Evolutionary conservation across 441 rosid genomes (phyloP), one percentile per base, ranked within the genome.

Genomic region (Gossypium schwendimanii): DNA sequence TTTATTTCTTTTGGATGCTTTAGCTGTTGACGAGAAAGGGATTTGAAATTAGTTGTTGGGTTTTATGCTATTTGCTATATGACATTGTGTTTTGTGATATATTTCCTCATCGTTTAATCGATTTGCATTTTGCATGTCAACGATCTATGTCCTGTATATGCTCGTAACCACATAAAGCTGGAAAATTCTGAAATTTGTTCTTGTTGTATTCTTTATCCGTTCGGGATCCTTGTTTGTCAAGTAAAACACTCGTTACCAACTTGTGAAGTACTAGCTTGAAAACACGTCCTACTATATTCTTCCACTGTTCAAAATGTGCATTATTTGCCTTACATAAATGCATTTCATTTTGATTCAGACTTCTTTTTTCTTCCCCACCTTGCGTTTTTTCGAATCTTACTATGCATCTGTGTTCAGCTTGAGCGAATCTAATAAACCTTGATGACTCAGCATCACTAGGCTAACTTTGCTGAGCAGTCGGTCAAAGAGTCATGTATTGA

Each of bases 91-190:
- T 21, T 28, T 14, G 36, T 77, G 21, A 20, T 78, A 49, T n/a
- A n/a, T 10, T 50, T 49, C 18, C 53, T 52, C 54, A n/a, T 39
- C 9, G 39, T 33, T 39, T 39, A 69, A 57, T 62, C 11, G 26
- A 44, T 70, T 58, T 65, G 69, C 72, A 61, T 28, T 58, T 72
- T 82, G 87, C 84, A 83, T 85, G 85, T 69, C 68, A 31, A 47
- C 52, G 62, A 68, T 73, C 69, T 18, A 60, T 61, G 52, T 73
- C 60, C 58, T 52, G 44, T 82, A 57, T 10, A 21, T 33, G 69
- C 44, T 62, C 36, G 23, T 60, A 53, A 18, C 57, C 17, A 50
- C 18, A 28, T 36, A 55, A 72, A 31, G 21, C 18, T 49, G 18
- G 52, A 9, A 61, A 72, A 24, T 72, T 21, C 14, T 17, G 49